These are phyloP conservation scores for Pestalotiopsis sp. DNA, from an alignment of 2,329 filamentous ascomycete species.

Conservation along the genomic window DNA sequence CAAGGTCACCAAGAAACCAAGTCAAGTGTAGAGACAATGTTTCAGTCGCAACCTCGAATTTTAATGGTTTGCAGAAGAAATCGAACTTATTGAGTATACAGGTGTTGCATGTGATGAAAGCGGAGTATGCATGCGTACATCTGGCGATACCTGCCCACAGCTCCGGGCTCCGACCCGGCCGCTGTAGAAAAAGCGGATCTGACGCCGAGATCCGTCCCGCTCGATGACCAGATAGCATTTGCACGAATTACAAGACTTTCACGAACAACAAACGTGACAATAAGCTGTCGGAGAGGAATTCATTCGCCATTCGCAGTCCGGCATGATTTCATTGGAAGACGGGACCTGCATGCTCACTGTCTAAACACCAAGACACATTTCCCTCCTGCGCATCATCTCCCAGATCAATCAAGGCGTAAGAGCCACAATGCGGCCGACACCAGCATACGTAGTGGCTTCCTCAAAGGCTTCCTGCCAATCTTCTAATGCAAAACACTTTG, in stretches of 20 bases:
- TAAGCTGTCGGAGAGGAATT: too few relatives aligned
- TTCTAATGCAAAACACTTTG: constrained; percentile 22
- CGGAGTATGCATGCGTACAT: not conserved
- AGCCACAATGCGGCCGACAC: constrained; percentile 23
- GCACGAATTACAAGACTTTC: too few relatives aligned
- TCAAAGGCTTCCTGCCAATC: constrained; percentile 25
- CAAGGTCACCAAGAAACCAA: too few relatives aligned
- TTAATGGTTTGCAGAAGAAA: too few relatives aligned
- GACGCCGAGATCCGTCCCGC: not conserved
- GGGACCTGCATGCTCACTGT: too few relatives aligned
- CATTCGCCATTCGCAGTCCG: too few relatives aligned
- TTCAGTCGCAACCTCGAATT: too few relatives aligned
- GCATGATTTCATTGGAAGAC: too few relatives aligned
- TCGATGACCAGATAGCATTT: not conserved
- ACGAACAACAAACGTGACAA: too few relatives aligned
- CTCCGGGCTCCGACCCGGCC: not conserved
- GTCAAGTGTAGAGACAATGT: too few relatives aligned
- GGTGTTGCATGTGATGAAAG: not conserved
- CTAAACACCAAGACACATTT: too few relatives aligned
- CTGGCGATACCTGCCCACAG: not conserved
- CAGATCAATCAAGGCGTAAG: constrained; percentile 16
- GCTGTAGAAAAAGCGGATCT: not conserved
- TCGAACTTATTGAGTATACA: not conserved
- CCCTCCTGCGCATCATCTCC: not conserved
- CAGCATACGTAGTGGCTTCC: constrained; percentile 18